phyloP scores from a whole-genome alignment of 2,329 filamentous ascomycete species.

The Zymoseptoria ardabiliae region DNA sequence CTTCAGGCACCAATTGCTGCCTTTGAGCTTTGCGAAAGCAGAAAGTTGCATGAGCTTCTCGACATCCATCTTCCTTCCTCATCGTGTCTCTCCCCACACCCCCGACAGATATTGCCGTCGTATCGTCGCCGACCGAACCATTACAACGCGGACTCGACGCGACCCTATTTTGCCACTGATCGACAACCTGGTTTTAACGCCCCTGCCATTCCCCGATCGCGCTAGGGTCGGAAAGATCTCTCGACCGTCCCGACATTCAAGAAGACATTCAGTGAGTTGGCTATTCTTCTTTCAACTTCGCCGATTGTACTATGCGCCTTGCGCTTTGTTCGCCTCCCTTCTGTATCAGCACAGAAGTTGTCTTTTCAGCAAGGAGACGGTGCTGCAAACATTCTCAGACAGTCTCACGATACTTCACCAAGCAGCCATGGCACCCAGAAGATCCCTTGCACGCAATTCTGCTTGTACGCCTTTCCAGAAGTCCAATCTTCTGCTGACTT shows the following conservation, averaged over 20 bases:
- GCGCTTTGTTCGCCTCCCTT: not conserved
- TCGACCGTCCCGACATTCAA: not conserved
- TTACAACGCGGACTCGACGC: not conserved
- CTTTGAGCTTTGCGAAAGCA: not conserved
- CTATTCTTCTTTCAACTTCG: not conserved
- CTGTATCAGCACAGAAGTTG: not conserved
- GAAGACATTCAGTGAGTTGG: not conserved
- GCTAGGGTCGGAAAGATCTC: not conserved
- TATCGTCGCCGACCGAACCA: not conserved
- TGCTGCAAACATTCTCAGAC: not conserved
- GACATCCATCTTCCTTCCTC: not conserved
- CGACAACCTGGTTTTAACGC: not conserved
- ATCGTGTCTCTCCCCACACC: not conserved
- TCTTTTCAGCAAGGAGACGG: not conserved
- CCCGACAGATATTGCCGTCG: not conserved
- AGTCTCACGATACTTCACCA: not conserved
- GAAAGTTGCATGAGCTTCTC: not conserved
- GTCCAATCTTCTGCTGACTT: not conserved
- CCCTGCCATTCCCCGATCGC: not conserved
- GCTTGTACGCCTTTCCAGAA: not conserved
- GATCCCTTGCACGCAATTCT: not conserved
- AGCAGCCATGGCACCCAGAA: not conserved
- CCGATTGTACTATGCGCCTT: not conserved
- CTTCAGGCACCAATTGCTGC: not conserved
- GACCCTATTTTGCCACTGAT: not conserved